Conservation (phyloP, 2,329 filamentous ascomycete genomes). For the Escovopsis sp. region DNA sequence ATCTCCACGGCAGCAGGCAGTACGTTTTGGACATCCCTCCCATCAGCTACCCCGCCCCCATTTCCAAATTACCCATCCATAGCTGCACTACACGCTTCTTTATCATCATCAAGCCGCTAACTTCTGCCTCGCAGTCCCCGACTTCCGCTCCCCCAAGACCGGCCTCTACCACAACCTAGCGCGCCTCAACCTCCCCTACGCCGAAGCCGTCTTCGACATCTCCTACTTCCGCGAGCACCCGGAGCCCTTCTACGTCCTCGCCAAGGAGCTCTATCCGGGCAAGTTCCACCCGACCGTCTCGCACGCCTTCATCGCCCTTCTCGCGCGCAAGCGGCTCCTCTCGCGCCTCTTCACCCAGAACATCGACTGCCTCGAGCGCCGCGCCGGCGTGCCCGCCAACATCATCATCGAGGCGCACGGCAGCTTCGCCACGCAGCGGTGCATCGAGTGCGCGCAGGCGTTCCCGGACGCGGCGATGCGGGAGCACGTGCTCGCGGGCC, state of each 20-base stretch:
- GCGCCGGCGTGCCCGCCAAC: constrained; percentile 66
- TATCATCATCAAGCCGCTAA: not conserved
- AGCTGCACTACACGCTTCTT: too few species aligned
- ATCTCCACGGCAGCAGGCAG: constrained; percentile 62
- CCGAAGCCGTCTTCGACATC: constrained; percentile 91
- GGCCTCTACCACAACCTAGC: constrained; percentile 89
- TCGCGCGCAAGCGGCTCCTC: constrained; percentile 64
- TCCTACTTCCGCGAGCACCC: constrained; percentile 74
- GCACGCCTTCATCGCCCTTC: constrained; percentile 73
- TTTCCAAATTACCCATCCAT: too few species aligned
- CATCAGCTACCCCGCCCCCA: not conserved
- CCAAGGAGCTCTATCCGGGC: constrained; percentile 83
- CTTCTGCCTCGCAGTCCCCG: constrained; percentile 46
- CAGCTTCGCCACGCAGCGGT: constrained; percentile 81
- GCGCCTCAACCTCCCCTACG: constrained; percentile 68
- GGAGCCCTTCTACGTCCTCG: constrained; percentile 79
- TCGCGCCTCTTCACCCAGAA: constrained; percentile 92
- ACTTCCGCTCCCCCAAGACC: constrained; percentile 86
- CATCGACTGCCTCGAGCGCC: constrained; percentile 85
- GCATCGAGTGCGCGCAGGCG: constrained; percentile 66
- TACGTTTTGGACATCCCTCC: constrained; percentile 12
- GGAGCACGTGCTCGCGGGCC: constrained; percentile 46
- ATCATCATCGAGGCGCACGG: constrained; percentile 89
- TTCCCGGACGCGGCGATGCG: constrained; percentile 66
- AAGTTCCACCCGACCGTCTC: constrained; percentile 78